Conservation (phyloP, 306 rosid species). For the Prunus kanzakura region DNA sequence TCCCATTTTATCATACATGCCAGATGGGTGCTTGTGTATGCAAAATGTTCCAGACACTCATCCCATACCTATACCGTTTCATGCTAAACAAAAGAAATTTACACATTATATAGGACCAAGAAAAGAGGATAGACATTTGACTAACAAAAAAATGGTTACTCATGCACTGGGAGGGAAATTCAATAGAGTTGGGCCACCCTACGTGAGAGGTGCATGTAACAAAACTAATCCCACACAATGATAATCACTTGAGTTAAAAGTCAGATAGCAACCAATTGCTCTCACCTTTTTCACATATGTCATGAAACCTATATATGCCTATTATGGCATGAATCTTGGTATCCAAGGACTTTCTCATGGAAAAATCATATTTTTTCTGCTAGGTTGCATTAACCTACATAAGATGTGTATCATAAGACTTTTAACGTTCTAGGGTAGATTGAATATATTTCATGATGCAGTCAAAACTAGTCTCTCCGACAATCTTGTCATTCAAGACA, state of each 20-base stretch:
- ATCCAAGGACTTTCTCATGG: background rate
- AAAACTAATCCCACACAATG: background rate
- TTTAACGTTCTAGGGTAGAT: background rate
- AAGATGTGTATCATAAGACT: background rate
- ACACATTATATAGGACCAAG: background rate
- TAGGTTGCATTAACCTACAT: background rate
- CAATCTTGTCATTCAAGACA: background rate
- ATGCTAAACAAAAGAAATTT: background rate
- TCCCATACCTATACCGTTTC: background rate
- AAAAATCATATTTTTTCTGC: background rate
- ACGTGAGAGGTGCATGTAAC: background rate
- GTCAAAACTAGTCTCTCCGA: too few species aligned
- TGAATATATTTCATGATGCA: background rate
- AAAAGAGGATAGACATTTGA: background rate
- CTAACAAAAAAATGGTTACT: background rate
- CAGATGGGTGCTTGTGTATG: too few species aligned
- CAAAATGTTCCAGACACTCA: background rate
- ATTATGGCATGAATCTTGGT: background rate
- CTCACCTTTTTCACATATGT: background rate
- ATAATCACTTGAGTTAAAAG: background rate
- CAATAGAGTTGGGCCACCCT: background rate
- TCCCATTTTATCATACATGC: background rate
- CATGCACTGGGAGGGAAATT: background rate
- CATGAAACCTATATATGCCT: background rate
- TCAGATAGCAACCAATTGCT: background rate